These are phyloP conservation scores for Pleurotus ostreatus DNA, from an alignment of 768 basidiomycete species.

Conservation along the genomic window DNA sequence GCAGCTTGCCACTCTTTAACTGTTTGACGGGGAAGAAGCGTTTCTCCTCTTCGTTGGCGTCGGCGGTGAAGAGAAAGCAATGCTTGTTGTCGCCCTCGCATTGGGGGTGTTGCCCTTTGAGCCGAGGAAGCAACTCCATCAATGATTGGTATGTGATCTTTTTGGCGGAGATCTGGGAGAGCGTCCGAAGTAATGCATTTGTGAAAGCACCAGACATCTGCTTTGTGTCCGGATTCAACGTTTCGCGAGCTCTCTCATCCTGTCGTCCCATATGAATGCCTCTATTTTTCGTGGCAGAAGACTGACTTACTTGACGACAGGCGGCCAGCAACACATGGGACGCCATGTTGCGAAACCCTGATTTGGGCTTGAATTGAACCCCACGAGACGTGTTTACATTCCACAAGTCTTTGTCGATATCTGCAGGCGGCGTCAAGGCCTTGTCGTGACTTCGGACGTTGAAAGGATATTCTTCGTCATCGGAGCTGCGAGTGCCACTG, in stretches of 20 bases:
- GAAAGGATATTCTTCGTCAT: no score
- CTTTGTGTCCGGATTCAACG: background rate
- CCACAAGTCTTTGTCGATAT: background rate
- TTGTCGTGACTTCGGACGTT: background rate
- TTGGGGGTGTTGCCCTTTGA: slow-evolving; percentile 5
- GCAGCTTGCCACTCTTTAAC: background rate
- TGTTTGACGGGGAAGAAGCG: background rate
- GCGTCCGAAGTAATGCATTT: background rate
- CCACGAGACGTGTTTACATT: background rate
- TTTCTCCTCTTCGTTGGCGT: background rate
- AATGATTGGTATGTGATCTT: slow-evolving; percentile 1
- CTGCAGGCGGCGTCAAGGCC: background rate
- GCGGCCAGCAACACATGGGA: slow-evolving; percentile 9
- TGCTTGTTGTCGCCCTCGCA: slow-evolving; percentile 8
- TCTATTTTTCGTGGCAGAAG: no score
- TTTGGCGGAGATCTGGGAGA: background rate
- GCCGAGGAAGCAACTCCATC: background rate
- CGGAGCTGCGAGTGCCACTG: background rate
- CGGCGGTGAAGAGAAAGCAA: background rate
- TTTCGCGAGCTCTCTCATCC: background rate
- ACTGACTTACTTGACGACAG: slow-evolving; percentile 1
- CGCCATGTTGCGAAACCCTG: background rate
- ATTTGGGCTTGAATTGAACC: background rate
- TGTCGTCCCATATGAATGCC: background rate
- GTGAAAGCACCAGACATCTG: slow-evolving; percentile 1